phyloP scores from a whole-genome alignment of 768 basidiomycete species.

The Fistulinella prunicolor region DNA sequence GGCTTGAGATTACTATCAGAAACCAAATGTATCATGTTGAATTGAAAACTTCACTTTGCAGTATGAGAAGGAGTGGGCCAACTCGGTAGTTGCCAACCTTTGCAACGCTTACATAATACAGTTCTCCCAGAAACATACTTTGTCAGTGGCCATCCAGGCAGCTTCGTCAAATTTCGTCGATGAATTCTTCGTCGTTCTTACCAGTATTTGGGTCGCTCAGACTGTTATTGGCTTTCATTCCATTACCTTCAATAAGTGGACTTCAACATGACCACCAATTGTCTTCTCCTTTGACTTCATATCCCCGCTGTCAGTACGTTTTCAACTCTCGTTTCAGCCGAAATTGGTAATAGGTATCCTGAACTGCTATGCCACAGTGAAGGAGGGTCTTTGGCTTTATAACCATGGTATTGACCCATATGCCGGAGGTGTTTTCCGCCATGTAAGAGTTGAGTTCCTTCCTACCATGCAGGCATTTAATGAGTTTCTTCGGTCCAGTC shows the following conservation, averaged over 20 bases:
- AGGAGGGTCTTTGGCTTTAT: constrained; percentile 85
- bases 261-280: constrained; percentile 74
- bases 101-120: too few species aligned
- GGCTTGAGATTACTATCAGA: too few species aligned
- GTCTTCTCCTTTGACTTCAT: constrained; percentile 78
- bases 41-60: too few species aligned
- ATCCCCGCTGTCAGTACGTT: constrained; percentile 61
- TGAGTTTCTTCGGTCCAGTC: constrained; percentile 47
- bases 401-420: constrained; percentile 82
- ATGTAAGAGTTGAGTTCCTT: constrained; percentile 50
- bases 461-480: neutral
- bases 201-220: constrained; percentile 45
- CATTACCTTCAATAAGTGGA: constrained; percentile 38
- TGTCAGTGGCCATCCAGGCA: too few species aligned
- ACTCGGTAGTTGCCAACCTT: too few species aligned
- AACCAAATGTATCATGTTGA: too few species aligned
- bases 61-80: too few species aligned
- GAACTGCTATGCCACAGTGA: constrained; percentile 48
- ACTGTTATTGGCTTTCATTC: constrained; percentile 50
- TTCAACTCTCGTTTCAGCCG: neutral
- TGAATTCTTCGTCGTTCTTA: constrained; percentile 27
- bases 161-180: too few species aligned
- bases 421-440: constrained; percentile 79
- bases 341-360: constrained; percentile 8
- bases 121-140: too few species aligned